A percentile compares a stretch with the other conserved stretches of the same genome.
Evolutionary conservation across 1,284 basidiomycete genomes (phyloP).

Genomic region (Waitea zeae): DNA sequence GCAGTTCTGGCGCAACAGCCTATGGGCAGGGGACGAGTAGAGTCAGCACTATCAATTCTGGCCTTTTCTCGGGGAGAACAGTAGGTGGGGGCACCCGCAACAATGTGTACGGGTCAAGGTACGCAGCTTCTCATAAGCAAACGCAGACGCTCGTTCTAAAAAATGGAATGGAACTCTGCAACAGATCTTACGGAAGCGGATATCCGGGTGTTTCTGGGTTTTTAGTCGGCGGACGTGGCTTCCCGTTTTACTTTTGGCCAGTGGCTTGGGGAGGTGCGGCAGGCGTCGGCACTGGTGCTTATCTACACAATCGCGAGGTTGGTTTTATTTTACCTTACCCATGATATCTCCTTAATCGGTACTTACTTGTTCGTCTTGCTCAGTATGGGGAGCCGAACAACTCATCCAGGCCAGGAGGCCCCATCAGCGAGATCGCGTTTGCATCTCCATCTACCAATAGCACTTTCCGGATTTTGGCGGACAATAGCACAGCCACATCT

Average conservation of each 20-base stretch:
- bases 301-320: conserved; percentile 26
- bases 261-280: conserved; percentile 27
- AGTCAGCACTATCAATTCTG: conserved; percentile 18
- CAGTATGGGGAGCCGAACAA: conserved; percentile 39
- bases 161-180: conserved; percentile 1
- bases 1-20: conserved; percentile 10
- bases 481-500: conserved; percentile 33
- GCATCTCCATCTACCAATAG: conserved; percentile 23
- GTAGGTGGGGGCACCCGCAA: conserved; percentile 22
- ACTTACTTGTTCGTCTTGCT: conserved; percentile 13
- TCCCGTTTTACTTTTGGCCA: conserved; percentile 45
- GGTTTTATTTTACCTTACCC: conserved; percentile 15
- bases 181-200: conserved; percentile 38
- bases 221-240: conserved; percentile 26
- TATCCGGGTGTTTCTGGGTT: conserved; percentile 27
- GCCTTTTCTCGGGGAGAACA: conserved; percentile 16
- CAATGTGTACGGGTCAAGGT: conserved; percentile 23
- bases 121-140: conserved; percentile 7
- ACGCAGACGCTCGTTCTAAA: no score
- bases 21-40: conserved; percentile 21
- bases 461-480: conserved; percentile 38
- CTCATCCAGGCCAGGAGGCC: conserved; percentile 38
- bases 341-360: neutral
- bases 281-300: conserved; percentile 16
- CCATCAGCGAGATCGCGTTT: conserved; percentile 31